These are phyloP conservation scores for Paulinella micropora DNA, from an alignment of 78 protist genomes.

Conservation along the genomic window DNA sequence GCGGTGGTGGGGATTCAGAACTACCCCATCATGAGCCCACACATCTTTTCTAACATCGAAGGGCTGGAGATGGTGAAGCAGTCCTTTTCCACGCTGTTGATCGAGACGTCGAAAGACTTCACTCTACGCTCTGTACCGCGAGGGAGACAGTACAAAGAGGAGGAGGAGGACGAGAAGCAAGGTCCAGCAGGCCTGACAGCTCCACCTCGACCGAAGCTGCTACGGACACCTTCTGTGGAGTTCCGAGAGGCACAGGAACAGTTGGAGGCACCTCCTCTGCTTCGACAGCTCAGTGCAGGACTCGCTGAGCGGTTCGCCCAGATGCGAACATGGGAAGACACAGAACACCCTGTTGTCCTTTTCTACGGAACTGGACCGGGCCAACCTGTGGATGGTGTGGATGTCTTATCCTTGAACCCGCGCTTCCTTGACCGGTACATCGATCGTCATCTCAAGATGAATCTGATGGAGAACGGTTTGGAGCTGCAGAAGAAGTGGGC, in stretches of 20 bases:
- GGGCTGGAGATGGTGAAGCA: neutral
- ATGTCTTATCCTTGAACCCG: neutral
- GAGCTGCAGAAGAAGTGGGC: too few relatives aligned
- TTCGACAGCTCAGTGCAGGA: neutral
- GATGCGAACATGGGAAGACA: neutral
- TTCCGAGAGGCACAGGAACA: too few relatives aligned
- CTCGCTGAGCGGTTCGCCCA: neutral
- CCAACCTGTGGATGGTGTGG: neutral
- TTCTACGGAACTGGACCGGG: neutral
- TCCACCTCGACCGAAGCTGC: too few relatives aligned
- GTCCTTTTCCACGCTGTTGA: neutral
- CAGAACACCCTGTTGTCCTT: neutral
- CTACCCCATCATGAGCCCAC: neutral
- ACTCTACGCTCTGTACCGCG: neutral
- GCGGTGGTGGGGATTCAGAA: neutral
- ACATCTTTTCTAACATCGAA: neutral
- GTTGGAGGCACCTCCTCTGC: too few relatives aligned
- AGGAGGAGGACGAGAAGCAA: neutral
- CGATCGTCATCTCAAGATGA: neutral
- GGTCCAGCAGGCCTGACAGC: neutral
- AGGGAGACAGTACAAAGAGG: neutral
- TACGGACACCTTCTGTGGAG: too few relatives aligned
- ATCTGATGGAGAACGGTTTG: too few relatives aligned
- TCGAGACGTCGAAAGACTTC: constrained; percentile 7
- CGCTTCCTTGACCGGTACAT: constrained; percentile 5